A percentile compares a stretch with the other conserved stretches of the same genome.
These are phyloP conservation scores for Ogataea degrootiae DNA, from an alignment of 805 yeast genomes.

Conservation along the genomic window DNA sequence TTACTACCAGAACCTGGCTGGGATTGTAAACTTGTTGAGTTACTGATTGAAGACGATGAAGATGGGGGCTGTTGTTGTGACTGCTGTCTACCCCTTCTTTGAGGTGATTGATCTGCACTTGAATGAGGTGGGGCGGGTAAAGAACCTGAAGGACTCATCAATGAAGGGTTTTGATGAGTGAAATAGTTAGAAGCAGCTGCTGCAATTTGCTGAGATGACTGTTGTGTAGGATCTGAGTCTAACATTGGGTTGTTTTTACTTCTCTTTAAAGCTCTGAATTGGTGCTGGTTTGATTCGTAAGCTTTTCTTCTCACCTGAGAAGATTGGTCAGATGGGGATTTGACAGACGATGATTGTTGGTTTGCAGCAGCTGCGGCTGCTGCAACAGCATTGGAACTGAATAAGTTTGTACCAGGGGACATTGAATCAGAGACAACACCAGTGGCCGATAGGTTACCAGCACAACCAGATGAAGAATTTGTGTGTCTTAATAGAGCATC, in stretches of 20 bases:
- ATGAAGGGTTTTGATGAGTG: neutral
- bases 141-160: neutral
- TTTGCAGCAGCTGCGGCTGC: neutral
- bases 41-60: neutral
- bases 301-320: neutral
- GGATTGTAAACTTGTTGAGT: too few relatives aligned
- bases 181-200: constrained; percentile 4
- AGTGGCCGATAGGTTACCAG: constrained; percentile 2
- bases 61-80: neutral
- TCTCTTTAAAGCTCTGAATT: neutral
- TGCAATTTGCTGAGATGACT: constrained; percentile 2
- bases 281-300: neutral
- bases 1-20: too few relatives aligned
- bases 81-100: constrained; percentile 1
- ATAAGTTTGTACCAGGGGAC: neutral
- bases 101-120: neutral
- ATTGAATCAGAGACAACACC: neutral
- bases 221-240: neutral
- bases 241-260: neutral
- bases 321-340: neutral
- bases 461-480: constrained; percentile 34
- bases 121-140: neutral
- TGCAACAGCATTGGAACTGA: neutral
- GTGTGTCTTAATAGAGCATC: constrained; percentile 73
- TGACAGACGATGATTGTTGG: neutral